These are phyloP conservation scores for Leucaena leucocephala DNA, from an alignment of 306 rosid species.

Conservation along the genomic window DNA sequence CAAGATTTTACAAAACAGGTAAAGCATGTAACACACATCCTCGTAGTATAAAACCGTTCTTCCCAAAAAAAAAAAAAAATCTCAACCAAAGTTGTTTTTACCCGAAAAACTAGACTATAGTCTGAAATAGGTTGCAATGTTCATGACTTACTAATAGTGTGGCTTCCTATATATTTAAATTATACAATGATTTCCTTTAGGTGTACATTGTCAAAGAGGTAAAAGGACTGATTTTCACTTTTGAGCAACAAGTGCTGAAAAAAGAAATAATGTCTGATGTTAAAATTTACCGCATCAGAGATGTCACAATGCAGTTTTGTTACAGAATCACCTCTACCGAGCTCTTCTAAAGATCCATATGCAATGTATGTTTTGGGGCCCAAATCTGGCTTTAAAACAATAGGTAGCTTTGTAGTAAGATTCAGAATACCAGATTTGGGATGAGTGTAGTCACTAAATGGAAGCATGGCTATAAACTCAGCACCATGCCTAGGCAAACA, in stretches of 20 bases:
- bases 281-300: constrained; percentile 63
- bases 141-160: background rate
- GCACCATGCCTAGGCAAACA: constrained; percentile 70
- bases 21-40: background rate
- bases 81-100: background rate
- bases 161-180: background rate
- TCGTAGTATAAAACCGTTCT: background rate
- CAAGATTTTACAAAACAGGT: background rate
- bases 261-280: constrained; percentile 17
- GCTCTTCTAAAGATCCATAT: constrained; percentile 62
- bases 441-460: constrained; percentile 64
- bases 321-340: constrained; percentile 69
- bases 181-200: background rate
- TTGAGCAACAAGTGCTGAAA: constrained; percentile 11
- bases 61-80: background rate
- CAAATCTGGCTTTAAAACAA: constrained; percentile 62
- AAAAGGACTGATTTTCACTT: background rate
- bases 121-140: background rate
- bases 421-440: constrained; percentile 64
- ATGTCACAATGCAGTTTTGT: constrained; percentile 72
- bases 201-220: background rate
- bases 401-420: constrained; percentile 68
- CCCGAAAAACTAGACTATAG: too few relatives aligned
- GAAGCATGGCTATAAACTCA: constrained; percentile 66
- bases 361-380: constrained; percentile 74